phyloP scores from a whole-genome alignment of 1,284 basidiomycete genomes.

The Cutaneotrichosporon mucoides region DNA sequence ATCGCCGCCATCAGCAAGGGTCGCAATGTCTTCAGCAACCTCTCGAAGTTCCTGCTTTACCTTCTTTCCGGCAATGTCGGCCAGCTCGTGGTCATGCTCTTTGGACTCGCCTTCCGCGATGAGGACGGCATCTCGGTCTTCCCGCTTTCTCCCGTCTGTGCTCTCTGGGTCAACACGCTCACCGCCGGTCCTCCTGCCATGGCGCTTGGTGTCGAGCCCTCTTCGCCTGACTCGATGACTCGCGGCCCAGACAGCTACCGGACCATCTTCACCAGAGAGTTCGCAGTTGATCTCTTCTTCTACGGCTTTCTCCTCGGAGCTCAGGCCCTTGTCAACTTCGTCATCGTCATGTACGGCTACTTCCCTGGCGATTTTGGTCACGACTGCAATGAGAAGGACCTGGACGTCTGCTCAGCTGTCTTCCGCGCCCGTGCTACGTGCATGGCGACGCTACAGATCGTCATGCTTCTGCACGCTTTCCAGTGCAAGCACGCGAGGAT shows the following conservation, averaged over 20 bases:
- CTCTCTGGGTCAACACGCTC: slow-evolving; percentile 58
- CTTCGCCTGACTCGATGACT: slow-evolving; percentile 59
- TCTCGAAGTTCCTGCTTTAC: slow-evolving; percentile 52
- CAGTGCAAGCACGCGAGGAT: slow-evolving; percentile 48
- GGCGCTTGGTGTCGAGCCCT: slow-evolving; percentile 60
- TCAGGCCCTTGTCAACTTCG: slow-evolving; percentile 56
- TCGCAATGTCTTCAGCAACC: slow-evolving; percentile 54
- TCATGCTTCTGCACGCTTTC: slow-evolving; percentile 48
- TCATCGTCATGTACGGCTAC: slow-evolving; percentile 58
- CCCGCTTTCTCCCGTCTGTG: slow-evolving; percentile 63
- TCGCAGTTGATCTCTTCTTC: slow-evolving; percentile 58
- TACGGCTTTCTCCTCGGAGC: slow-evolving; percentile 65
- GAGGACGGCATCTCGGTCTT: slow-evolving; percentile 58
- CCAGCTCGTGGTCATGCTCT: slow-evolving; percentile 59
- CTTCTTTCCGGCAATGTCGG: slow-evolving; percentile 60
- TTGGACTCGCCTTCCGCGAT: slow-evolving; percentile 66
- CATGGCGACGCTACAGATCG: slow-evolving; percentile 57
- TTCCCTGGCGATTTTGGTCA: slow-evolving; percentile 20
- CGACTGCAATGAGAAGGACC: slow-evolving; percentile 53
- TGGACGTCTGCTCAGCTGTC: slow-evolving; percentile 42
- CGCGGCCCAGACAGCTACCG: slow-evolving; percentile 55
- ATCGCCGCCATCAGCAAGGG: slow-evolving; percentile 64
- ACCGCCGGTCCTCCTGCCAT: slow-evolving; percentile 59
- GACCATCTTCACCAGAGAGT: slow-evolving; percentile 55
- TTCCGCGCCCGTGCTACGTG: slow-evolving; percentile 58